These are phyloP conservation scores for Dactylellina drechsleri DNA, from an alignment of 2,329 filamentous ascomycete genomes.

Conservation along the genomic window DNA sequence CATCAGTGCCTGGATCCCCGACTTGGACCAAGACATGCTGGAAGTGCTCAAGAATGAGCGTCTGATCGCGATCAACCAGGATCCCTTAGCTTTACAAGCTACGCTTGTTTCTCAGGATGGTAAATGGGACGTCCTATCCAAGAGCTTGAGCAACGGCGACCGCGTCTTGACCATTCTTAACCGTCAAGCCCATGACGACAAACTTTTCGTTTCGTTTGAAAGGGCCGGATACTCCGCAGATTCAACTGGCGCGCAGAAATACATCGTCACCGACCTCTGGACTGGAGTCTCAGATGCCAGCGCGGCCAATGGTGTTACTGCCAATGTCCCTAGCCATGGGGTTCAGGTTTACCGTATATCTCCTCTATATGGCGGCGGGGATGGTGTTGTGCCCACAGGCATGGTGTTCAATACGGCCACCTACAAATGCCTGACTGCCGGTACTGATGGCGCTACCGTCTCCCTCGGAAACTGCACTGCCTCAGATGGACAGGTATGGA, in stretches of 20 bases:
- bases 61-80: constrained; percentile 64
- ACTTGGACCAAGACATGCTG: constrained; percentile 60
- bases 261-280: constrained; percentile 64
- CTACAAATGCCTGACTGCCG: constrained; percentile 62
- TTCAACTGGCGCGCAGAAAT: constrained; percentile 58
- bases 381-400: constrained; percentile 63
- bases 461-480: constrained; percentile 62
- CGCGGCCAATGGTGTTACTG: constrained; percentile 55
- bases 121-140: constrained; percentile 65
- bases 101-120: constrained; percentile 65
- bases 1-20: constrained; percentile 62
- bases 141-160: constrained; percentile 65
- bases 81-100: constrained; percentile 63
- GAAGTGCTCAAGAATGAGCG: constrained; percentile 62
- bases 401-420: constrained; percentile 67
- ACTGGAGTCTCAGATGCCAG: constrained; percentile 60
- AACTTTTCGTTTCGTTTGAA: constrained; percentile 60
- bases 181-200: constrained; percentile 60
- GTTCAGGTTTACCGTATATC: constrained; percentile 64
- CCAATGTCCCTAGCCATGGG: constrained; percentile 61
- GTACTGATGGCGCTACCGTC: constrained; percentile 58
- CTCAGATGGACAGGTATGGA: constrained; percentile 64
- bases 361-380: constrained; percentile 56
- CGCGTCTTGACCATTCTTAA: constrained; percentile 66
- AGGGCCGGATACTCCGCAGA: constrained; percentile 61